Percentiles rank a stretch among this genome's conserved stretches.
Conservation (phyloP, 108 stramenopile genomes). For the Cyclotella sp. region DNA sequence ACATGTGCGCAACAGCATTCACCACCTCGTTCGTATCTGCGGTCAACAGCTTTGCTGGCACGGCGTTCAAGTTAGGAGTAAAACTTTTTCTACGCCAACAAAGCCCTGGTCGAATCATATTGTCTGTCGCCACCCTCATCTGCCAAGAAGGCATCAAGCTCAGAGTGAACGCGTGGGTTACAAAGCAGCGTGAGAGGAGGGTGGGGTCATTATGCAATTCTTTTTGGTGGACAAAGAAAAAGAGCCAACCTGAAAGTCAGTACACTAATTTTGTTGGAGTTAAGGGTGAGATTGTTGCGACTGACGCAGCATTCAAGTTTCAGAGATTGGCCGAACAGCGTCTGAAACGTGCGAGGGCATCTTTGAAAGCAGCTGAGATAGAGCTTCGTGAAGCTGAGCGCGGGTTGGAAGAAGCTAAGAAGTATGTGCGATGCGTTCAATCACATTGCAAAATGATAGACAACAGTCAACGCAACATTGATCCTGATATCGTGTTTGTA, state of each 20-base stretch:
- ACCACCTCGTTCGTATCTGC: conserved; percentile 12
- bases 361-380: conserved; percentile 20
- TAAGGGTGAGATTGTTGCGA: conserved; percentile 5
- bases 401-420: conserved; percentile 30
- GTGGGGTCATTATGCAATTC: not conserved
- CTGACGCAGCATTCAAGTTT: conserved; percentile 31
- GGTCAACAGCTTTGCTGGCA: conserved; percentile 1
- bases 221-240: not conserved
- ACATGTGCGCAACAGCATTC: conserved; percentile 6
- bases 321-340: conserved; percentile 28
- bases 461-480: not conserved
- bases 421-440: conserved; percentile 16
- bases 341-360: conserved; percentile 18
- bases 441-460: conserved; percentile 20
- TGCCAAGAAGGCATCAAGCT: conserved; percentile 24
- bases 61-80: not conserved
- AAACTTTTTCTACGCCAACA: not conserved
- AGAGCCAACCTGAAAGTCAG: not conserved
- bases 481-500: conserved; percentile 28
- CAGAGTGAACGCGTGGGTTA: conserved; percentile 19
- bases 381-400: conserved; percentile 40
- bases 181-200: conserved; percentile 1
- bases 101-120: not conserved
- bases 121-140: conserved; percentile 2
- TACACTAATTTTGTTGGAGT: not conserved